These are phyloP conservation scores for Amesomyces nigricolor DNA, from an alignment of 2,329 filamentous ascomycete species.

Conservation along the genomic window DNA sequence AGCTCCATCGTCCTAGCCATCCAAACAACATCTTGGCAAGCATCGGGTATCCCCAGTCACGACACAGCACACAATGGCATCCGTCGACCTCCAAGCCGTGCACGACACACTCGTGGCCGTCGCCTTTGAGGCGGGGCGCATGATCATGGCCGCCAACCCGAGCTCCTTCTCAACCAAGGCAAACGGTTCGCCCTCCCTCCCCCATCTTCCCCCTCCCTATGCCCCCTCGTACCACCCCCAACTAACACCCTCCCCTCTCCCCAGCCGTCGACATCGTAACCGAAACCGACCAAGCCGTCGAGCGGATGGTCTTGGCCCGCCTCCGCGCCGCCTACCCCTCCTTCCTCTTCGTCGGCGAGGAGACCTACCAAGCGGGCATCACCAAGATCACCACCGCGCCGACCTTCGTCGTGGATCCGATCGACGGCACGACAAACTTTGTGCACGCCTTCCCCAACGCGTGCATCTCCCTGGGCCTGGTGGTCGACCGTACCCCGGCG, in stretches of 20 bases:
- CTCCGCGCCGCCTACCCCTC: conserved; percentile 49
- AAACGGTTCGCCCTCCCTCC: conserved; percentile 48
- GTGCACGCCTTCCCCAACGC: conserved; percentile 69
- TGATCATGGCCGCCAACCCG: conserved; percentile 58
- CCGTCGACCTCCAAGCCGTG: conserved; percentile 55
- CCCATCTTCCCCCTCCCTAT: too few species aligned
- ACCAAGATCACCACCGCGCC: conserved; percentile 56
- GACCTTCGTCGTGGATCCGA: conserved; percentile 77
- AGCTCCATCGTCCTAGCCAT: neutral
- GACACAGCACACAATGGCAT: conserved; percentile 39
- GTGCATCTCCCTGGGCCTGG: conserved; percentile 70
- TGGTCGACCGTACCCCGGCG: conserved; percentile 54
- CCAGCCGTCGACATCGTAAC: conserved; percentile 64
- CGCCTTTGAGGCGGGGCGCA: conserved; percentile 58
- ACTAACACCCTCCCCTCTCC: neutral
- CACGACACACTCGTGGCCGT: conserved; percentile 56
- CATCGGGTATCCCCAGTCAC: neutral
- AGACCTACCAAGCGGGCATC: conserved; percentile 65
- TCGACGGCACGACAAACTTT: conserved; percentile 79
- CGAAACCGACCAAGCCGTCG: conserved; percentile 61
- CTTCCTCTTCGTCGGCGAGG: conserved; percentile 66
- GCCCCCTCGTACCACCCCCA: conserved; percentile 3
- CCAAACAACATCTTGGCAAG: neutral
- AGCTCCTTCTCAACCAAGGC: conserved; percentile 54
- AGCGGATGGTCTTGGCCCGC: conserved; percentile 52